Percentiles rank a stretch among this genome's conserved stretches.
Conservation (phyloP, 768 basidiomycete species). For the Leccinum rimulosum region DNA sequence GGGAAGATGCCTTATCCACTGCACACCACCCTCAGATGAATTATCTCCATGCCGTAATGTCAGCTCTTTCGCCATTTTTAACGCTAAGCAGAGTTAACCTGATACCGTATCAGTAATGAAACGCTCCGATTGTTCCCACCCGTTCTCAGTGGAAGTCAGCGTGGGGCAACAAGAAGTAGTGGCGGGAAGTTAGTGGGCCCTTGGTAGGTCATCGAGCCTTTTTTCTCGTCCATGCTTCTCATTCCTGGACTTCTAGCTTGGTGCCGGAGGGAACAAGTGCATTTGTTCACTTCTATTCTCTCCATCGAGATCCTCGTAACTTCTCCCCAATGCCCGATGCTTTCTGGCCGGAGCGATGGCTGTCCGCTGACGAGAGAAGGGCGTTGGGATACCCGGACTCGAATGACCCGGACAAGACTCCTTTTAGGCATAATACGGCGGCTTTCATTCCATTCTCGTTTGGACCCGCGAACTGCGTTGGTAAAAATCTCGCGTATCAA, state of each 20-base stretch:
- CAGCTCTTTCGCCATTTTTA: constrained; percentile 8
- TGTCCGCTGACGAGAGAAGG: constrained; percentile 29
- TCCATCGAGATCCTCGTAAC: constrained; percentile 46
- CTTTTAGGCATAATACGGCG: constrained; percentile 33
- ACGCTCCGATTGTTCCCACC: constrained; percentile 48
- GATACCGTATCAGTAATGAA: constrained; percentile 42
- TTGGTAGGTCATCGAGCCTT: constrained; percentile 32
- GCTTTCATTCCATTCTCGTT: constrained; percentile 47
- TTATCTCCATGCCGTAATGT: constrained; percentile 37
- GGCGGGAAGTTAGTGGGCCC: constrained; percentile 40
- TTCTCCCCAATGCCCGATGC: constrained; percentile 44
- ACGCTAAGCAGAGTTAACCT: constrained; percentile 5
- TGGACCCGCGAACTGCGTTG: constrained; percentile 45
- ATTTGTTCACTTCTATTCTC: constrained; percentile 41
- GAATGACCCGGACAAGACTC: constrained; percentile 23
- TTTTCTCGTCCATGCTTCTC: constrained; percentile 7
- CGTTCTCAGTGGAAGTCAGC: constrained; percentile 46
- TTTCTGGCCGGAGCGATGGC: constrained; percentile 48
- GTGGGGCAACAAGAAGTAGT: constrained; percentile 35
- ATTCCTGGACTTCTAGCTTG: constrained; percentile 30
- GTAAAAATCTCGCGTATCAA: constrained; percentile 41
- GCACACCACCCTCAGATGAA: constrained; percentile 30
- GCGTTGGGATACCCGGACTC: constrained; percentile 26
- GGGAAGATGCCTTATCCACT: constrained; percentile 32
- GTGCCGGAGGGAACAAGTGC: constrained; percentile 45